Evolutionary conservation across 2,329 filamentous ascomycete species (phyloP).

Genomic region (Lasiodiplodia hormozganensis): DNA sequence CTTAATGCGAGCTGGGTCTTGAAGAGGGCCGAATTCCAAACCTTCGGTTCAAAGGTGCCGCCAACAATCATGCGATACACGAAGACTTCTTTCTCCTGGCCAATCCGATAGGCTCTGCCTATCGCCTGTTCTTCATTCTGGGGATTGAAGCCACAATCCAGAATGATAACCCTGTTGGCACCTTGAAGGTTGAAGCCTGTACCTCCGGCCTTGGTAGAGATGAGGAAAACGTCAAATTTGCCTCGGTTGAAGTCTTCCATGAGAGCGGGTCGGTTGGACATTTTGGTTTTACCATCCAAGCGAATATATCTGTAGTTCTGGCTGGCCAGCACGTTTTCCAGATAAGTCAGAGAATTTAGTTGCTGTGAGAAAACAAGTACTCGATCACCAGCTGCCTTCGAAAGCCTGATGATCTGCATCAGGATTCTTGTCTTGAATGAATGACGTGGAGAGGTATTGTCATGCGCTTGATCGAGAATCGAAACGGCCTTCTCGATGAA

Average conservation of each 20-base stretch:
- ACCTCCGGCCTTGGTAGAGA: slow-evolving; percentile 84
- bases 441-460: slow-evolving; percentile 55
- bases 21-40: slow-evolving; percentile 79
- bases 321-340: slow-evolving; percentile 63
- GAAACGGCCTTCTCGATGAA: slow-evolving; percentile 2
- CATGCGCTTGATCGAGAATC: slow-evolving; percentile 4
- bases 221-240: slow-evolving; percentile 67
- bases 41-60: slow-evolving; percentile 78
- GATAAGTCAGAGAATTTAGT: slow-evolving; percentile 71
- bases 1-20: slow-evolving; percentile 81
- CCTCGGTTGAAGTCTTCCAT: slow-evolving; percentile 74
- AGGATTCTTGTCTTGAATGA: slow-evolving; percentile 75
- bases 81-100: slow-evolving; percentile 79
- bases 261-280: slow-evolving; percentile 55
- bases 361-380: slow-evolving; percentile 82
- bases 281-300: slow-evolving; percentile 71
- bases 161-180: slow-evolving; percentile 85
- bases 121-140: slow-evolving; percentile 85
- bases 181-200: slow-evolving; percentile 83
- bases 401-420: slow-evolving; percentile 72
- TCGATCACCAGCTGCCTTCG: slow-evolving; percentile 70
- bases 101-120: slow-evolving; percentile 83
- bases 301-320: slow-evolving; percentile 59
- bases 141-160: slow-evolving; percentile 84
- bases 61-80: slow-evolving; percentile 83